Percentiles rank a stretch among this genome's conserved stretches.
These are phyloP conservation scores for Euphorbia celastroides DNA, from an alignment of 441 rosid species.

Conservation along the genomic window DNA sequence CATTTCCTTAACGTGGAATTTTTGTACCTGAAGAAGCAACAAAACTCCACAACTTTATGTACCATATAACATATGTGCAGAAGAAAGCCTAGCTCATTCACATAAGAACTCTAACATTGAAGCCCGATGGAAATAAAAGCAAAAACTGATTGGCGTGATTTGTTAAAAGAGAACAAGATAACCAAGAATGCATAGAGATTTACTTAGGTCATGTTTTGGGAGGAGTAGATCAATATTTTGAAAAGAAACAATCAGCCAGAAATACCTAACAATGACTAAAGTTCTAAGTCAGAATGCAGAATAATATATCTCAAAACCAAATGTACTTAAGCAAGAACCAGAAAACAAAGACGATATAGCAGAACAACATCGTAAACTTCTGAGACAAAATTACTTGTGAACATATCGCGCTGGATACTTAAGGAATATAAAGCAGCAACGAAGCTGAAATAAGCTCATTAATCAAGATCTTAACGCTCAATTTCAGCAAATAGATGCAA, in stretches of 20 bases:
- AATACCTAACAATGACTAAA: not conserved
- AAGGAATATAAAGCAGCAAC: not conserved
- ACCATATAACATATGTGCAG: not conserved
- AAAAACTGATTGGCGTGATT: not conserved
- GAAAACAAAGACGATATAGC: not conserved
- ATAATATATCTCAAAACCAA: not conserved
- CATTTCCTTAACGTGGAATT: conserved; percentile 76
- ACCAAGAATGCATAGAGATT: no score
- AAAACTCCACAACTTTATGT: conserved; percentile 4
- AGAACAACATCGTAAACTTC: not conserved
- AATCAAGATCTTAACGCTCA: conserved; percentile 1
- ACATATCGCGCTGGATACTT: no score
- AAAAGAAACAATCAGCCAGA: not conserved
- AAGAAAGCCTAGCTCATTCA: not conserved
- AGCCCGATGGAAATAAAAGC: not conserved
- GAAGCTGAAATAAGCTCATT: not conserved
- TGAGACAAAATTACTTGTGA: not conserved
- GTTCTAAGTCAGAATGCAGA: not conserved
- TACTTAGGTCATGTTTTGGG: no score
- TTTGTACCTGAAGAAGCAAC: conserved; percentile 55
- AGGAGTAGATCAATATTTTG: not conserved
- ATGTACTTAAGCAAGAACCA: not conserved
- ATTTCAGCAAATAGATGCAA: conserved; percentile 4
- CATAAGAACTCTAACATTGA: not conserved
- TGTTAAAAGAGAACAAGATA: not conserved